Evolutionary conservation across 2,329 filamentous ascomycete species (phyloP).

Genomic region (Alternaria brassicae): DNA sequence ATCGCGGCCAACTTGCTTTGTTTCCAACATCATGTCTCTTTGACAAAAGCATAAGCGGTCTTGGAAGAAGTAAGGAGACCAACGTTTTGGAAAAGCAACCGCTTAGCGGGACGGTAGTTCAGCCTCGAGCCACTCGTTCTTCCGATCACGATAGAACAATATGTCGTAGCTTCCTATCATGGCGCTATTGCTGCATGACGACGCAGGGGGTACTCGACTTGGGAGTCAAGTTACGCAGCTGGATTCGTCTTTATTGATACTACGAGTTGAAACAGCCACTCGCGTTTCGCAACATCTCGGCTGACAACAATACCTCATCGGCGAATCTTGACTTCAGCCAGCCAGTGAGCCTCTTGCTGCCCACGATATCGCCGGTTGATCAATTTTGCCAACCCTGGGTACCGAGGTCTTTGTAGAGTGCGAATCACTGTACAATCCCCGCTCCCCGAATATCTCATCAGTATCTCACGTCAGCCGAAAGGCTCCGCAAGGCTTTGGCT

Average conservation of each 20-base stretch:
- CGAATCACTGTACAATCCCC: neutral
- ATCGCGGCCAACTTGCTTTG: conserved; percentile 9
- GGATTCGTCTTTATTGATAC: conserved; percentile 10
- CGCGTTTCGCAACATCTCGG: conserved; percentile 3
- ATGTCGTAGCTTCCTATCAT: conserved; percentile 18
- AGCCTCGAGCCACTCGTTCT: conserved; percentile 26
- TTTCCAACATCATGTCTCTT: neutral
- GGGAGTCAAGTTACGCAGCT: conserved; percentile 4
- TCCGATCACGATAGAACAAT: conserved; percentile 16
- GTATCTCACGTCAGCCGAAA: conserved; percentile 4
- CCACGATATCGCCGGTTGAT: neutral
- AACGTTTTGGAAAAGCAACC: conserved; percentile 20
- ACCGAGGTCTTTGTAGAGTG: neutral
- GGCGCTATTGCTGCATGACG: conserved; percentile 15
- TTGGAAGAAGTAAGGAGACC: neutral
- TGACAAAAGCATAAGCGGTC: conserved; percentile 8
- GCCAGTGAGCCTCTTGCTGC: neutral
- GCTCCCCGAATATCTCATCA: conserved; percentile 4
- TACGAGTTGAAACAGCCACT: conserved; percentile 10
- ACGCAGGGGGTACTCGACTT: conserved; percentile 9
- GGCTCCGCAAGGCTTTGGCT: neutral
- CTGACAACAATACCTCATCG: conserved; percentile 1
- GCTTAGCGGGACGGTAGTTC: conserved; percentile 16
- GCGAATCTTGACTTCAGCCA: neutral
- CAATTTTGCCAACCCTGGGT: neutral